Conservation (phyloP, 257 asterid genomes). For the Ilex aquifolium region DNA sequence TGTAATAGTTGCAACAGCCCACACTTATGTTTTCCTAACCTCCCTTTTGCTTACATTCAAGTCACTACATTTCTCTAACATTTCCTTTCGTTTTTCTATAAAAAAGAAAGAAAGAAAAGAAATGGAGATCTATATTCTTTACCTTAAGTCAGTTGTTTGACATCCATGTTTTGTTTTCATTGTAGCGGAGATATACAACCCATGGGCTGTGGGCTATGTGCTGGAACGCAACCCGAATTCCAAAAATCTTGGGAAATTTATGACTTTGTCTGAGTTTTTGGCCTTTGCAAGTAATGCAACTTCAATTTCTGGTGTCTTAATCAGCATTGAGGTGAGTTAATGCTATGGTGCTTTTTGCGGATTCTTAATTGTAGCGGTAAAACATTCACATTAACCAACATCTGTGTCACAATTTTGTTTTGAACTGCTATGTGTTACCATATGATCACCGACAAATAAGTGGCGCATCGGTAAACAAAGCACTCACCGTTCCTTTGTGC, state of each 20-base stretch:
- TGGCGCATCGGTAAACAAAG: neutral
- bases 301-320: conserved; percentile 65
- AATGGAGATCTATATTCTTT: neutral
- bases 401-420: neutral
- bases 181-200: conserved; percentile 60
- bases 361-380: neutral
- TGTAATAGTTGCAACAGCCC: neutral
- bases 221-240: conserved; percentile 51
- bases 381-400: neutral
- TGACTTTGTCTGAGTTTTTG: conserved; percentile 54
- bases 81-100: neutral
- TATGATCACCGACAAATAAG: neutral
- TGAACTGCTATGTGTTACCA: neutral
- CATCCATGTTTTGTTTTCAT: conserved; percentile 14
- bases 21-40: neutral
- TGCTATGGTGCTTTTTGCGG: conserved; percentile 2
- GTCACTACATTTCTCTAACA: neutral
- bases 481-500: no score
- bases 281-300: conserved; percentile 49
- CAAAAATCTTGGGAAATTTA: conserved; percentile 31
- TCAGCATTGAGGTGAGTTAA: conserved; percentile 59
- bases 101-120: neutral
- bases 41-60: neutral
- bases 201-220: conserved; percentile 11
- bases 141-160: conserved; percentile 2